Evolutionary conservation across 768 basidiomycete genomes (phyloP), one percentile per base, ranked within the genome.

Genomic region (Collybiopsis luxurians): DNA sequence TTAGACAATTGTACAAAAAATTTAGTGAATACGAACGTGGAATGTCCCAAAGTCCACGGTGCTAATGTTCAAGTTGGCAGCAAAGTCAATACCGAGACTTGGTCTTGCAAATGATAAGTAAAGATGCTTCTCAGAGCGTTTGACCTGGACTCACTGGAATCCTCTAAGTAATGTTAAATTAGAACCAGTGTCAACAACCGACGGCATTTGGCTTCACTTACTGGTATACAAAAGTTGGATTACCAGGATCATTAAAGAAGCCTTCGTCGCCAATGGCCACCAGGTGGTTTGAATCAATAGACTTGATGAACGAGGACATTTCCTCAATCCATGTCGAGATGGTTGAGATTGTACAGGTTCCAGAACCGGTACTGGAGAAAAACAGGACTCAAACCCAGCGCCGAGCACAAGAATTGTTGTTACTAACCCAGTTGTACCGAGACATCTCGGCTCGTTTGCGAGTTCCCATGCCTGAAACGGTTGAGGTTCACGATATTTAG

Each of bases 1-100:
- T 6, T 6, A 13, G 6, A 6, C 6, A 34, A n/a, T n/a, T n/a
- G n/a, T n/a, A n/a, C n/a, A n/a, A n/a, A n/a, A n/a, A n/a, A n/a
- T n/a, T n/a, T n/a, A n/a, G n/a, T n/a, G n/a, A n/a, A 34, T 34
- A 34, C 31, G 6, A 34, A 34, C 31, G 59, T 88, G 87, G 69
- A 82, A 80, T 13, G 87, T 88, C 9, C 85, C 86, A 62, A 84
- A 88, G 66, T 87, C 86, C 54, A 87, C 63, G 19, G 81, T 79
- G 53, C 69, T 69, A 50, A 87, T 80, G n/a, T 69, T 73, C 47
- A 86, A 68, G 67, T 87, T 86, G 1, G 74, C 78, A 30, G 79
- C 73, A 64, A 88, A 88, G 59, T 87, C 85, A 31, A 87, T 73
- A 34, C 86, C 86, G 42, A 81, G 79, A 31, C 71, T 64, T 39